Evolutionary conservation across 2,329 filamentous ascomycete species (phyloP).

Genomic region (Helotiales sp.): DNA sequence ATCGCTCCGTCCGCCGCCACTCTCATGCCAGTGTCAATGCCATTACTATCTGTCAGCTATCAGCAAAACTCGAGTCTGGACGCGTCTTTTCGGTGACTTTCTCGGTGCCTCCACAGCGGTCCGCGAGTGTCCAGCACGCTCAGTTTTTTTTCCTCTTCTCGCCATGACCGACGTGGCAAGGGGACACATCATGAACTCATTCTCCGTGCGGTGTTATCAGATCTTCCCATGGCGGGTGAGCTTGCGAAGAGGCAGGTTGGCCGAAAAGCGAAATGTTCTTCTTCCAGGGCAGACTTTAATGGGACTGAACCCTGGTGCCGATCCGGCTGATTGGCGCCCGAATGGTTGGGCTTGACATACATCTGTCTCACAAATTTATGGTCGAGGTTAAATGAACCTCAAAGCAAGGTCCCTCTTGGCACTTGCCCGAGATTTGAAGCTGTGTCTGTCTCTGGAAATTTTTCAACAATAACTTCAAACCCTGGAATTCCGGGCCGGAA

Average conservation of each 20-base stretch:
- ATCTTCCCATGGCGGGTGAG: conserved; percentile 3
- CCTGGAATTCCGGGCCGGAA: neutral
- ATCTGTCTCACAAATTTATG: conserved; percentile 6
- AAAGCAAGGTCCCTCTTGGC: neutral
- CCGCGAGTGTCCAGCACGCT: neutral
- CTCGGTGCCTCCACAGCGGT: no score
- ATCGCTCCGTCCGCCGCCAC: neutral
- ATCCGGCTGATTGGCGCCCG: conserved; percentile 12
- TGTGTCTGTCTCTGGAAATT: neutral
- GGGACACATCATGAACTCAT: neutral
- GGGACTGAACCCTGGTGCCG: conserved; percentile 7
- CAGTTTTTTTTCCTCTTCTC: neutral
- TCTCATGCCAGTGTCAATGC: no score
- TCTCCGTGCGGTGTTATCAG: neutral
- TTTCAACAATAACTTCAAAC: neutral
- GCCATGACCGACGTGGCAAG: conserved; percentile 10
- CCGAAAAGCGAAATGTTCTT: conserved; percentile 6
- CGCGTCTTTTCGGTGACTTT: no score
- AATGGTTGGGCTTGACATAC: conserved; percentile 9
- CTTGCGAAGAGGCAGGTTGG: conserved; percentile 1
- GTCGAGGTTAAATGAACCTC: conserved; percentile 3
- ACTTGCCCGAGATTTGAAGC: no score
- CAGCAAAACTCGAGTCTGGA: neutral
- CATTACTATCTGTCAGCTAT: neutral
- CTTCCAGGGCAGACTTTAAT: neutral